A percentile compares a stretch with the other conserved stretches of the same genome.
Evolutionary conservation across 129 eudicot species (phyloP).

Genomic region (Flaveria sonorensis): DNA sequence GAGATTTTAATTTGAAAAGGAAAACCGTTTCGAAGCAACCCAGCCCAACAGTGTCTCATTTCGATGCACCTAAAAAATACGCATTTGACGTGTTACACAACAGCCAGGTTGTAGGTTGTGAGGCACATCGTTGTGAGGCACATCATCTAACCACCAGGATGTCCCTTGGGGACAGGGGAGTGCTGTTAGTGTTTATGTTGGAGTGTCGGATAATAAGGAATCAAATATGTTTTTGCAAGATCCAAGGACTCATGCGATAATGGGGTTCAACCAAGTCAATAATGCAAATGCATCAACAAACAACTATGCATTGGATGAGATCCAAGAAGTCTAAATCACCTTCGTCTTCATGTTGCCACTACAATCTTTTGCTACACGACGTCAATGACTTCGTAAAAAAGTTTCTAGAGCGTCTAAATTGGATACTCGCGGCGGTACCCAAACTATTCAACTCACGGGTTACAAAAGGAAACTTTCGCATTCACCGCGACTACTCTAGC

Average conservation of each 20-base stretch:
- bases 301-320: conserved; percentile 97
- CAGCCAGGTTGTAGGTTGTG: no score
- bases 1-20: no score
- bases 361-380: conserved; percentile 17
- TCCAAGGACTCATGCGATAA: conserved; percentile 32
- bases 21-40: no score
- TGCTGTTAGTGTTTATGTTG: background rate
- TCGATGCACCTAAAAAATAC: no score
- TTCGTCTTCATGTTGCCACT: conserved; percentile 22
- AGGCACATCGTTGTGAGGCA: no score
- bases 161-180: background rate
- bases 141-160: no score
- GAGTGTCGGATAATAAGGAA: background rate
- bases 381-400: conserved; percentile 27
- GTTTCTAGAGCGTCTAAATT: conserved; percentile 21
- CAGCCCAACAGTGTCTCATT: no score
- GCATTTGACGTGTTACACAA: no score
- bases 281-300: conserved; percentile 89
- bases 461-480: no score
- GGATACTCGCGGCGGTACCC: no score
- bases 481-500: no score
- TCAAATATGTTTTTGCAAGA: no score
- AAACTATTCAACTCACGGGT: conserved; percentile 1
- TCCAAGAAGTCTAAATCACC: conserved; percentile 52
- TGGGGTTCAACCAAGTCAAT: conserved; percentile 87